A percentile compares a stretch with the other conserved stretches of the same genome.
These are phyloP conservation scores for Polyrhizophydium stewartii DNA, from an alignment of 371 early-diverging fungal genomes.

Conservation along the genomic window DNA sequence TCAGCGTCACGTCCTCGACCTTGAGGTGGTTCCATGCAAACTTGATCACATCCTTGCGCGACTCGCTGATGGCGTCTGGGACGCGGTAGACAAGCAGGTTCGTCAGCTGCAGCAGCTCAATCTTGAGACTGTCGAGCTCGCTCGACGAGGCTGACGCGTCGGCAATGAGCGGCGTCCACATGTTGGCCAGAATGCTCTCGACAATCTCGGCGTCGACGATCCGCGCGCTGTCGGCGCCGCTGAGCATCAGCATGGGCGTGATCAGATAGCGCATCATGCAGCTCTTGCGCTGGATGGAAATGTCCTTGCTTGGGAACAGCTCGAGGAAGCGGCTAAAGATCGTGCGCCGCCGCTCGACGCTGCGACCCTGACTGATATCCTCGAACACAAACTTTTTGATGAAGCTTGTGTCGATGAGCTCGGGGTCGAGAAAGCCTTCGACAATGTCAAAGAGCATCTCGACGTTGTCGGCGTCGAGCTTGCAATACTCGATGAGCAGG, in stretches of 20 bases:
- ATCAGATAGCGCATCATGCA: constrained; percentile 67
- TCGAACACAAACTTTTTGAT: constrained; percentile 68
- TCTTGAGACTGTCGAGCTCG: constrained; percentile 65
- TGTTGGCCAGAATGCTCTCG: constrained; percentile 57
- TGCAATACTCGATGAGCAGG: constrained; percentile 61
- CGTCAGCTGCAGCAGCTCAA: constrained; percentile 90
- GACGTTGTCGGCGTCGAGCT: constrained; percentile 33
- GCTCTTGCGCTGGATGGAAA: constrained; percentile 56
- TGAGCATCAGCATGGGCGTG: constrained; percentile 71
- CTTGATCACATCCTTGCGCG: constrained; percentile 90
- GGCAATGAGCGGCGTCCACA: constrained; percentile 65
- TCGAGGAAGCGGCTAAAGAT: constrained; percentile 69
- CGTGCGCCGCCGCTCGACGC: constrained; percentile 52
- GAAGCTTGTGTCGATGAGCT: constrained; percentile 65
- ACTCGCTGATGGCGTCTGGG: constrained; percentile 68
- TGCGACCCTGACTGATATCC: constrained; percentile 57
- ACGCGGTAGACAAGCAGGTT: constrained; percentile 83
- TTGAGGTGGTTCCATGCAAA: constrained; percentile 91
- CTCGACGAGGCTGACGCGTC: constrained; percentile 52
- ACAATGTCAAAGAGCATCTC: constrained; percentile 73
- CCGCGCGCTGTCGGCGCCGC: constrained; percentile 43
- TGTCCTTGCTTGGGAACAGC: constrained; percentile 39
- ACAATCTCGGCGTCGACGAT: constrained; percentile 66
- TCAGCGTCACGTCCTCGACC: constrained; percentile 87
- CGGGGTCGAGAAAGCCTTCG: constrained; percentile 68